Evolutionary conservation across 345 rosid genomes (phyloP).

Genomic region (Dipteronia sinensis): DNA sequence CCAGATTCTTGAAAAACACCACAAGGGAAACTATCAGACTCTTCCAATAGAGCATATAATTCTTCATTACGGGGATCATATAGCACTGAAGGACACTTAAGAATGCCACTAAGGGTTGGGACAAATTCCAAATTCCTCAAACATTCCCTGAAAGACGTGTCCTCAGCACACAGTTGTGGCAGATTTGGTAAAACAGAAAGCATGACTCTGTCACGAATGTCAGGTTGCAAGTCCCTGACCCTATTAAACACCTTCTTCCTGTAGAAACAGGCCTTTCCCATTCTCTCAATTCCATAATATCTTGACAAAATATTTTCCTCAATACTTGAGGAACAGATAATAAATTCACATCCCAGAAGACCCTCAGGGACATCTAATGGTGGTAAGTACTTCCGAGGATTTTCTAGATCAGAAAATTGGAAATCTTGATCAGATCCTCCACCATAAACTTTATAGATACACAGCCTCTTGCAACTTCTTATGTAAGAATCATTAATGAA

Average conservation of each 20-base stretch:
- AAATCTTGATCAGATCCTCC: constrained; percentile 48
- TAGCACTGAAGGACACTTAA: constrained; percentile 65
- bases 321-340: constrained; percentile 46
- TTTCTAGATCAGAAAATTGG: constrained; percentile 70
- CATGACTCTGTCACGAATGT: constrained; percentile 73
- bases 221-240: constrained; percentile 67
- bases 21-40: constrained; percentile 74
- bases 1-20: constrained; percentile 65
- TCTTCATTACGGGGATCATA: constrained; percentile 94
- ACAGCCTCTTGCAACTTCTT: constrained; percentile 68
- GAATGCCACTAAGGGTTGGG: constrained; percentile 62
- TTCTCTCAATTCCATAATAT: constrained; percentile 72
- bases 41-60: constrained; percentile 76
- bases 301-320: constrained; percentile 75
- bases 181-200: constrained; percentile 73
- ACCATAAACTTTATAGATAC: constrained; percentile 65
- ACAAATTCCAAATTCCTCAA: constrained; percentile 81
- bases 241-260: constrained; percentile 63
- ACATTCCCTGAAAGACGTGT: constrained; percentile 60
- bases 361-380: constrained; percentile 66
- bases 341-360: constrained; percentile 71
- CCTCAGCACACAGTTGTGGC: constrained; percentile 86
- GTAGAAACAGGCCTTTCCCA: constrained; percentile 78
- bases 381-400: constrained; percentile 72
- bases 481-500: constrained; percentile 47